These are phyloP conservation scores for Claviceps pazoutovae DNA, from an alignment of 2,329 filamentous ascomycete genomes.

Conservation along the genomic window DNA sequence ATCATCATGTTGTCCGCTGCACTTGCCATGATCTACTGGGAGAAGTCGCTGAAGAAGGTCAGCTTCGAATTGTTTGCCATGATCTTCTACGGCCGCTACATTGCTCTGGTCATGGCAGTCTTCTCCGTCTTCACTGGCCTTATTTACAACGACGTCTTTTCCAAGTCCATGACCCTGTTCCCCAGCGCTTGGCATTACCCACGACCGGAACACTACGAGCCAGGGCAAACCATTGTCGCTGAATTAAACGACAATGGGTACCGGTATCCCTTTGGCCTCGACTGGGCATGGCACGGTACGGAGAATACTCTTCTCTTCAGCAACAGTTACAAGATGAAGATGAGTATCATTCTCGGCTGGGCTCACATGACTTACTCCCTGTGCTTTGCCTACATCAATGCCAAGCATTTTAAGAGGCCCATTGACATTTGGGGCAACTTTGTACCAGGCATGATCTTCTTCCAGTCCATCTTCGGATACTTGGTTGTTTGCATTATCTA, in stretches of 20 bases:
- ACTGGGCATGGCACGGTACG: slow-evolving; percentile 92
- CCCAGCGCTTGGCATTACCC: slow-evolving; percentile 77
- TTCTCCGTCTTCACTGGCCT: slow-evolving; percentile 96
- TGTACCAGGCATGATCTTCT: slow-evolving; percentile 96
- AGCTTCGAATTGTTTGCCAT: slow-evolving; percentile 89
- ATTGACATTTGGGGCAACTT: slow-evolving; percentile 98
- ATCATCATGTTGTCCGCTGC: slow-evolving; percentile 76
- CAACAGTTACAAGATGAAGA: slow-evolving; percentile 99
- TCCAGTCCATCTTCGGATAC: slow-evolving; percentile 97
- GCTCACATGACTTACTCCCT: slow-evolving; percentile 97
- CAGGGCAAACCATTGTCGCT: slow-evolving; percentile 50
- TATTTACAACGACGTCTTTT: slow-evolving; percentile 97
- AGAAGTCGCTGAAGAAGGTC: slow-evolving; percentile 85
- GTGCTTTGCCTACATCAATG: slow-evolving; percentile 84
- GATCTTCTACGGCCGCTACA: slow-evolving; percentile 98
- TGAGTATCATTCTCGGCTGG: slow-evolving; percentile 96
- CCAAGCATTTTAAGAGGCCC: slow-evolving; percentile 82
- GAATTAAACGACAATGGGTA: slow-evolving; percentile 54
- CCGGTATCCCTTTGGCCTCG: slow-evolving; percentile 88
- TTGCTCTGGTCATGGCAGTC: slow-evolving; percentile 93
- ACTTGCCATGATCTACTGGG: slow-evolving; percentile 89
- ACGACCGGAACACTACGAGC: slow-evolving; percentile 51
- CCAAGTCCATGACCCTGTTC: slow-evolving; percentile 80
- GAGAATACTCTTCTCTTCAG: slow-evolving; percentile 92
- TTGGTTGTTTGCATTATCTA: slow-evolving; percentile 87